A percentile compares a stretch with the other conserved stretches of the same genome.
Evolutionary conservation across 2,329 filamentous ascomycete genomes (phyloP).

Genomic region (Penicillium sp.): DNA sequence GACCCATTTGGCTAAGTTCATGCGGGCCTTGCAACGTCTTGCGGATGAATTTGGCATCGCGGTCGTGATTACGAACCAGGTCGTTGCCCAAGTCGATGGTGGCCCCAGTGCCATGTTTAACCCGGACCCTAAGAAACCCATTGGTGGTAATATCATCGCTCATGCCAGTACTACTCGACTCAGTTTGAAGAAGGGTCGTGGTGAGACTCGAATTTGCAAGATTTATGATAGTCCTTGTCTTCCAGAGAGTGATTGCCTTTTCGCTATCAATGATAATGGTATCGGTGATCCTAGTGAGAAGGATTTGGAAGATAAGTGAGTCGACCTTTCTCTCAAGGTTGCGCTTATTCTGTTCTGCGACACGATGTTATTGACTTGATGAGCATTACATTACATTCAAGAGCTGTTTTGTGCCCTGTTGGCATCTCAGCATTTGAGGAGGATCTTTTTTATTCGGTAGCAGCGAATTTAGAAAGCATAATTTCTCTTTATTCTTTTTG

Average conservation of each 20-base stretch:
- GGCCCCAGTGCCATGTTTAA: slow-evolving; percentile 98
- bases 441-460: neutral
- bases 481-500: neutral
- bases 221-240: slow-evolving; percentile 98
- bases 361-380: slow-evolving; percentile 26
- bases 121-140: slow-evolving; percentile 97
- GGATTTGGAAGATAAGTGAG: slow-evolving; percentile 79
- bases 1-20: slow-evolving; percentile 51
- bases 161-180: slow-evolving; percentile 94
- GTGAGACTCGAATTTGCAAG: slow-evolving; percentile 95
- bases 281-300: slow-evolving; percentile 96
- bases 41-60: slow-evolving; percentile 87
- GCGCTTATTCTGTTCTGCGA: slow-evolving; percentile 13
- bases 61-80: slow-evolving; percentile 97
- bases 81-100: slow-evolving; percentile 96
- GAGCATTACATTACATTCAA: slow-evolving; percentile 12
- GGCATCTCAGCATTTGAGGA: neutral
- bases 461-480: neutral
- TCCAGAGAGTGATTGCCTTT: slow-evolving; percentile 92
- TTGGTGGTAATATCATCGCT: slow-evolving; percentile 97
- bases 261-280: slow-evolving; percentile 95
- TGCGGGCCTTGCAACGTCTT: slow-evolving; percentile 49
- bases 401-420: neutral
- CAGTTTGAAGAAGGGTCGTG: slow-evolving; percentile 92
- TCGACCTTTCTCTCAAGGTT: neutral